These are phyloP conservation scores for Carex scoparia DNA, from an alignment of 176 grass and related monocot species.

Conservation along the genomic window DNA sequence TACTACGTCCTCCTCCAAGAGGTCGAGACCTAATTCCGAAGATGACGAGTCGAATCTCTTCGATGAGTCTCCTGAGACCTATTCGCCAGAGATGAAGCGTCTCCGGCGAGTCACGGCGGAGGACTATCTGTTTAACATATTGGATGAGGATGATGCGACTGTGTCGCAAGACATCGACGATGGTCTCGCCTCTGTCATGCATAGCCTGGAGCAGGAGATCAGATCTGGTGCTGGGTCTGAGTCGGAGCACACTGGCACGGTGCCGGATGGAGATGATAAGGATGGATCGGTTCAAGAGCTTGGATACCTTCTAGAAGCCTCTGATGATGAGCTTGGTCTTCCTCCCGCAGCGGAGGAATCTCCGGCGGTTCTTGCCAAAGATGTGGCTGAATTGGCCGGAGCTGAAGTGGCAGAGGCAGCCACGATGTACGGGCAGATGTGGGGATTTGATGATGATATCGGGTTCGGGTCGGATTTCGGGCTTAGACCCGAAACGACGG, in stretches of 20 bases:
- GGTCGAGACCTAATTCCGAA: not conserved
- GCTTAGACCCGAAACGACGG: not conserved
- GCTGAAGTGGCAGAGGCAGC: not conserved
- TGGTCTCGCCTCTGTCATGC: conserved; percentile 41
- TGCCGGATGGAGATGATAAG: not conserved
- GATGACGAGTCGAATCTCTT: conserved; percentile 6
- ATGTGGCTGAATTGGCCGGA: not conserved
- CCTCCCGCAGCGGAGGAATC: conserved; percentile 20
- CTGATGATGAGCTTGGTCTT: conserved; percentile 46
- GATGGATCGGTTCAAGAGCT: conserved; percentile 18
- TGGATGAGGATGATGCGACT: conserved; percentile 27
- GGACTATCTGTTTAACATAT: conserved; percentile 20
- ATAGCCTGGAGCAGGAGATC: conserved; percentile 42
- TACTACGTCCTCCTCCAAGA: not conserved
- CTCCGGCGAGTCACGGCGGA: not conserved
- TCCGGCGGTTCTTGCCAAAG: not conserved
- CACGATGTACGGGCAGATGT: conserved; percentile 26
- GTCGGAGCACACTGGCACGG: not conserved
- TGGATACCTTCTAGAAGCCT: conserved; percentile 41
- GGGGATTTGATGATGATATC: conserved; percentile 36
- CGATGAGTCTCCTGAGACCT: not conserved
- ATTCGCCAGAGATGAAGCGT: conserved; percentile 24
- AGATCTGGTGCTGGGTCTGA: conserved; percentile 7
- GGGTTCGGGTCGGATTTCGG: conserved; percentile 28
- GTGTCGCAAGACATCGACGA: conserved; percentile 8